Base-by-base conservation (phyloP, 169 alveolate species). In the Sarcocystis neurona region DNA sequence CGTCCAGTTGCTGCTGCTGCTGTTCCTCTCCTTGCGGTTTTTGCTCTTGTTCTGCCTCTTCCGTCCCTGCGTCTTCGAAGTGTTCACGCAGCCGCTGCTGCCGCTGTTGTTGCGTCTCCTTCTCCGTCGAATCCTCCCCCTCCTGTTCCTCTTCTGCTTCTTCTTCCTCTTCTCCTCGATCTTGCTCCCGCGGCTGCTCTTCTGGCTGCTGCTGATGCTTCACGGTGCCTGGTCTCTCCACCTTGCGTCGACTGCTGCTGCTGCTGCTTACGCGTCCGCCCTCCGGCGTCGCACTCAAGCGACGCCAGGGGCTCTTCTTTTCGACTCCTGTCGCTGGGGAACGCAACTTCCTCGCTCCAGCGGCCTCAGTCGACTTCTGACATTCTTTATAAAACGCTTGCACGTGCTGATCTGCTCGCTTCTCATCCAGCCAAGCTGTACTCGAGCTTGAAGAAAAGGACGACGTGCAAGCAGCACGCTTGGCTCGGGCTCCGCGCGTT, bases 361-460 rank as follows among this genome's bases (percentile, higher is more conserved):
- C 66, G 66, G 12, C 66, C 23, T 12, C 66, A 53, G n/a, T n/a
- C n/a, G n/a, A n/a, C n/a, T n/a, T n/a, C n/a, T 23, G 23, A 68
- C 82, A 72, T 27, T n/a, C 82, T 5, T 30, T 18, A 18, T 39
- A 72, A 23, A 72, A 72, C 58, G 82, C 82, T 18, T 43, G 39
- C 53, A 72, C 15, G 56, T 72, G 82, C 20, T 56, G 23, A 32
- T 72, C 82, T 1, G 82, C 82, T 30, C 27, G 82, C 3, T 37
- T 56, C 53, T 72, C 82, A 48, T 27, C 58, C 82, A 72, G 34
- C 82, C 82, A 72, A 2, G 58, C 82, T 6, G n/a, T n/a, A n/a
- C n/a, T n/a, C n/a, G n/a, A n/a, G n/a, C n/a, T n/a, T n/a, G n/a
- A n/a, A n/a, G n/a, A n/a, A n/a, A n/a, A n/a, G n/a, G n/a, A n/a